Evolutionary conservation across 352 stramenopile species (phyloP).

Genomic region (Stephanocyclus meneghinianus): DNA sequence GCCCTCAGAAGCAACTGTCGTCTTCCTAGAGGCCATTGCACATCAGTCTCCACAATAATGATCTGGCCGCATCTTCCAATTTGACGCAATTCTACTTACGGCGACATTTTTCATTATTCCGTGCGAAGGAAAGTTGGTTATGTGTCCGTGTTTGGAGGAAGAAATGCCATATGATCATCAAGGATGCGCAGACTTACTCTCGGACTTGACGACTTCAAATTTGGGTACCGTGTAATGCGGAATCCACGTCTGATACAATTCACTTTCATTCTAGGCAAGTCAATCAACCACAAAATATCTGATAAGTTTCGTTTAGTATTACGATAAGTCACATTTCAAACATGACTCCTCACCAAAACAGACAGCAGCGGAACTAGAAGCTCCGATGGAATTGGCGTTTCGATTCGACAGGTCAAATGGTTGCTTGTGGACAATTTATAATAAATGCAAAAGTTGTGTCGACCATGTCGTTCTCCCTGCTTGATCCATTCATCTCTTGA

Average conservation of each 20-base stretch:
- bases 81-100: constrained; percentile 43
- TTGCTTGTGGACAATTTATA: constrained; percentile 59
- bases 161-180: too few relatives aligned
- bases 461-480: constrained; percentile 61
- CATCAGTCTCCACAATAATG: constrained; percentile 50
- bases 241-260: constrained; percentile 73
- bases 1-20: constrained; percentile 66
- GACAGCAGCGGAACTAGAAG: constrained; percentile 68
- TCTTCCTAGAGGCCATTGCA: constrained; percentile 67
- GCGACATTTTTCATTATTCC: background rate
- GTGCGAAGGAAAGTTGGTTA: background rate
- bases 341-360: constrained; percentile 36
- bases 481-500: constrained; percentile 59
- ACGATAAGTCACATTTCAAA: background rate
- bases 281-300: background rate
- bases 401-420: constrained; percentile 58
- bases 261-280: constrained; percentile 60
- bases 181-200: constrained; percentile 18
- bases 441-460: constrained; percentile 68
- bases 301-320: background rate
- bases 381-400: constrained; percentile 59
- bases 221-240: constrained; percentile 56
- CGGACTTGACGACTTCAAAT: constrained; percentile 58
- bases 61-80: constrained; percentile 55
- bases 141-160: background rate